These are phyloP conservation scores for Colletotrichum brevisporum DNA, from an alignment of 2,329 filamentous ascomycete species.

Conservation along the genomic window DNA sequence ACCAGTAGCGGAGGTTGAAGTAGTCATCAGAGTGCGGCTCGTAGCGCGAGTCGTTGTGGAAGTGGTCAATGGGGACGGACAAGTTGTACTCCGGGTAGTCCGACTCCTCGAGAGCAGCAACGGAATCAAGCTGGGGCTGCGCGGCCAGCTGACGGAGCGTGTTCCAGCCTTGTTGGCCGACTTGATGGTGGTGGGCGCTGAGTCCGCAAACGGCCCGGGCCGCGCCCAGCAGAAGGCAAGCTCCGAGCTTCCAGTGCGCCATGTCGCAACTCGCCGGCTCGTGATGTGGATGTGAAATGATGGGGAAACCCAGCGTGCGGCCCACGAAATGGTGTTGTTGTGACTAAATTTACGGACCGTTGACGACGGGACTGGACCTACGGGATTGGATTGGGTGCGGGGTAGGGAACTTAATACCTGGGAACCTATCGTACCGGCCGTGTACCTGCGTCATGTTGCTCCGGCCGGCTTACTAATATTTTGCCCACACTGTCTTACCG, in stretches of 20 bases:
- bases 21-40: slow-evolving; percentile 79
- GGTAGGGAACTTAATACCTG: neutral
- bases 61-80: slow-evolving; percentile 79
- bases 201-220: slow-evolving; percentile 23
- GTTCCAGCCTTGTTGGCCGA: slow-evolving; percentile 21
- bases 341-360: slow-evolving; percentile 30
- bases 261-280: slow-evolving; percentile 7
- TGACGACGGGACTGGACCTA: neutral
- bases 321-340: slow-evolving; percentile 25
- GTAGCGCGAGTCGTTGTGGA: slow-evolving; percentile 84
- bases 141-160: slow-evolving; percentile 25
- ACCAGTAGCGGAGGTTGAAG: slow-evolving; percentile 86
- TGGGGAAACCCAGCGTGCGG: slow-evolving; percentile 23
- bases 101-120: slow-evolving; percentile 42
- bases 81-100: slow-evolving; percentile 57
- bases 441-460: too few relatives aligned
- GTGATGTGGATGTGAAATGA: neutral
- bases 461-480: too few relatives aligned
- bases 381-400: slow-evolving; percentile 15
- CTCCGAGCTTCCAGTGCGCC: slow-evolving; percentile 30
- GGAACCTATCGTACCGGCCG: too few relatives aligned
- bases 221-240: slow-evolving; percentile 28
- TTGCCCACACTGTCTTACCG: too few relatives aligned
- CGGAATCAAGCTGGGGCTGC: neutral
- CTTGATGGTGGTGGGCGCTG: slow-evolving; percentile 14